Conservation (phyloP, 2,329 filamentous ascomycete species). For the Nectriaceae sp. region DNA sequence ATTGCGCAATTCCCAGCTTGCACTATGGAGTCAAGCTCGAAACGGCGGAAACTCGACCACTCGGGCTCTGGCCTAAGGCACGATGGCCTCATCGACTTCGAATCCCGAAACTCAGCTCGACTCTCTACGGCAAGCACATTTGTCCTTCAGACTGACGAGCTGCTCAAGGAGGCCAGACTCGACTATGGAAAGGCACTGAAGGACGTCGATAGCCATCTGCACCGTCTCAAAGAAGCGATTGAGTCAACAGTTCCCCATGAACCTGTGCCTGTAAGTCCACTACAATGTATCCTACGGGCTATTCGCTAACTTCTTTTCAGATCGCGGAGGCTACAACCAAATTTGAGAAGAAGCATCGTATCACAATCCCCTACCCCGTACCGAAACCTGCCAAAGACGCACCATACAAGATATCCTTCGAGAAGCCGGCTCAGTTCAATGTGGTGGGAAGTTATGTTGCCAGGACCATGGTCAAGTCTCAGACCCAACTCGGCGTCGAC, state of each 20-base stretch:
- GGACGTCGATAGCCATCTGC: constrained; percentile 51
- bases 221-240: constrained; percentile 53
- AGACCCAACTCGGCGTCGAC: constrained; percentile 66
- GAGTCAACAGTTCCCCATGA: constrained; percentile 53
- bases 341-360: constrained; percentile 66
- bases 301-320: constrained; percentile 42
- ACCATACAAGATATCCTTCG: constrained; percentile 80
- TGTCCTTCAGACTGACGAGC: constrained; percentile 60
- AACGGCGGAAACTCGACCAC: constrained; percentile 52
- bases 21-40: constrained; percentile 49
- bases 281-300: neutral
- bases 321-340: constrained; percentile 67
- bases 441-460: constrained; percentile 86
- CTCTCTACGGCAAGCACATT: constrained; percentile 55
- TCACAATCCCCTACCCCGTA: constrained; percentile 82
- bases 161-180: constrained; percentile 55
- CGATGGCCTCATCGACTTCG: constrained; percentile 41
- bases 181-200: constrained; percentile 53
- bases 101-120: constrained; percentile 40
- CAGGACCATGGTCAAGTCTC: constrained; percentile 69
- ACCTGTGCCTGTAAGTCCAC: constrained; percentile 48
- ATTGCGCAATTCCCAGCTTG: too few species aligned
- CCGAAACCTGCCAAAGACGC: constrained; percentile 74
- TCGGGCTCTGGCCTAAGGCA: constrained; percentile 35
- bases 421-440: constrained; percentile 76